Evolutionary conservation across 1,284 basidiomycete genomes (phyloP).

Genomic region (Gymnopus androsaceus): DNA sequence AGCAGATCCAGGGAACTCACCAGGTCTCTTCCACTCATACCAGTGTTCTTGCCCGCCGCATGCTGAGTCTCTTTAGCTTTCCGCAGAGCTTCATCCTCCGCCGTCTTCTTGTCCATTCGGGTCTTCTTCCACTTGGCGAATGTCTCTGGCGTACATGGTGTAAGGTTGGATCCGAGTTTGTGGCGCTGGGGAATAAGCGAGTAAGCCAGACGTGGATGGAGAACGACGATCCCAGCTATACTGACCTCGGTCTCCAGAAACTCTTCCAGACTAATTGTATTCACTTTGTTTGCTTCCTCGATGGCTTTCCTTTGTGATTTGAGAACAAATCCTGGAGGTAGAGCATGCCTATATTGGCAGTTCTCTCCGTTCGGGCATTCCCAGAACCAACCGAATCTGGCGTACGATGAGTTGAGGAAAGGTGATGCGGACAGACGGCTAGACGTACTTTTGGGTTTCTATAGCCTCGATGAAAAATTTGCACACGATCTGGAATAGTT

Average conservation of each 20-base stretch:
- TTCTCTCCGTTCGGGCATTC: slow-evolving; percentile 85
- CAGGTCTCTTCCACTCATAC: slow-evolving; percentile 95
- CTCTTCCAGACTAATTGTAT: slow-evolving; percentile 92
- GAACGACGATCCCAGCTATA: slow-evolving; percentile 9
- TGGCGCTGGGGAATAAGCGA: slow-evolving; percentile 65
- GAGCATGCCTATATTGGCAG: slow-evolving; percentile 94
- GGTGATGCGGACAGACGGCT: slow-evolving; percentile 22
- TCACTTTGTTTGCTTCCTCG: slow-evolving; percentile 86
- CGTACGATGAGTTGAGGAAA: not conserved
- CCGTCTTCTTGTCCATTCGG: slow-evolving; percentile 88
- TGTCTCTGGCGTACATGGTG: slow-evolving; percentile 92
- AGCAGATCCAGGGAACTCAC: slow-evolving; percentile 46
- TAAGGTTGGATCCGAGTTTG: slow-evolving; percentile 89
- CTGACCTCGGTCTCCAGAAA: slow-evolving; percentile 95
- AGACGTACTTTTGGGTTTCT: slow-evolving; percentile 80
- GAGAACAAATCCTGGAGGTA: slow-evolving; percentile 94
- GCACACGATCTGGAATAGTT: slow-evolving; percentile 81
- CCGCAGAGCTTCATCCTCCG: slow-evolving; percentile 77
- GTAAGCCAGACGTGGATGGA: not conserved
- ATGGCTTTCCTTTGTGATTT: slow-evolving; percentile 88
- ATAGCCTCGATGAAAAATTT: slow-evolving; percentile 97
- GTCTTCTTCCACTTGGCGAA: slow-evolving; percentile 97
- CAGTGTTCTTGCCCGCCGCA: slow-evolving; percentile 88
- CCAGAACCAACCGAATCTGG: slow-evolving; percentile 91
- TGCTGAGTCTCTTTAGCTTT: slow-evolving; percentile 87